Evolutionary conservation across 1,284 basidiomycete genomes (phyloP), one percentile per base, ranked within the genome.

Genomic region (Mycosarcoma maydis): DNA sequence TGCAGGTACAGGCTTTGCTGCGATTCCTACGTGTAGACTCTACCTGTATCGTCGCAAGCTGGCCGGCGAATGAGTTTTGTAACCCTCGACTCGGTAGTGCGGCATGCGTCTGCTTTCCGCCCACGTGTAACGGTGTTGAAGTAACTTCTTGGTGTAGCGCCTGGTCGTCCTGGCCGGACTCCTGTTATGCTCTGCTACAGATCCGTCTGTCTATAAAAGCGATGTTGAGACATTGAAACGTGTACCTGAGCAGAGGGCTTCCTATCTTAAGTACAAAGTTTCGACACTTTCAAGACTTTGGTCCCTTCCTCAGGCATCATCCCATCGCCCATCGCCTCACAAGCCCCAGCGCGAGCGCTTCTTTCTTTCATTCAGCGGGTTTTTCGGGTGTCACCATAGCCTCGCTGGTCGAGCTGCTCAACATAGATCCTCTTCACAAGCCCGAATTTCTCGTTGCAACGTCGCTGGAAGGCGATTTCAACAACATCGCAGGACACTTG

Each of bases 321-420:
- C 19, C 44, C 24, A 6, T 16, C 16, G 23, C 13, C 26, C 6
- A 16, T 16, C 16, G 13, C 33, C n/a, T 34, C 33, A 34, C 43
- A 26, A 11, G 13, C 6, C 14, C n/a, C 23, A 30, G 24, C 34
- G 27, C 22, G 24, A 16, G 14, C 33, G 6, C 23, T 27, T 17
- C 7, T 13, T n/a, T 29, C 14, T 11, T 10, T 38, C 34, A 17
- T 32, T 20, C 36, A 34, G 45, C 32, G 22, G 3, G 13, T 1
- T 2, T 20, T 11, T 29, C 26, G 34, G 27, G 6, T 22, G 19
- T n/a, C 10, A 33, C 23, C 17, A 13, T 6, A 45, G 16, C n/a
- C 53, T 64, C 60, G 60, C 60, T 11, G 54, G 53, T 49, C 49
- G 60, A 52, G 60, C 33, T 17, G 23, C 16, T 10, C 22, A 48